These are phyloP conservation scores for Candida broadrunensis DNA, from an alignment of 805 yeast species.

Conservation along the genomic window DNA sequence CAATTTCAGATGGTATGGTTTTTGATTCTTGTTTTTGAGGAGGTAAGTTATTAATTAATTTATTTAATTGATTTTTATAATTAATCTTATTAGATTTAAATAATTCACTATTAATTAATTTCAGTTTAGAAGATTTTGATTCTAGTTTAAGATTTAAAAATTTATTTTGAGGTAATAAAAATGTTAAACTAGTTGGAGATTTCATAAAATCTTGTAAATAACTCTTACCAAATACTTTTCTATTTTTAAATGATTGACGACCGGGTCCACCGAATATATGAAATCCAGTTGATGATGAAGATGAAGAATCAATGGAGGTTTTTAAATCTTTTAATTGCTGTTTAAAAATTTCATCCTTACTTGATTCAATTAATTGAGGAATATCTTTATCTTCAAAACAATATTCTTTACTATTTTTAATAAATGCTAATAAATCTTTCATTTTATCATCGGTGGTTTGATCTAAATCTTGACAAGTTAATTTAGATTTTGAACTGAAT, in stretches of 20 bases:
- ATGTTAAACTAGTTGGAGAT: constrained; percentile 28
- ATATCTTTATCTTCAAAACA: constrained; percentile 26
- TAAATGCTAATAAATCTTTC: not conserved
- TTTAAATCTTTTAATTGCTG: constrained; percentile 2
- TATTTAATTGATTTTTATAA: too few relatives aligned
- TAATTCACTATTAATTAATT: too few relatives aligned
- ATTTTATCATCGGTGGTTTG: constrained; percentile 6
- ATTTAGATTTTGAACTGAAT: constrained; percentile 11
- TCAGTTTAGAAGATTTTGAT: not conserved
- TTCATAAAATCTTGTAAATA: constrained; percentile 42
- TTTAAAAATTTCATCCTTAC: not conserved
- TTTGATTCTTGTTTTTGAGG: not conserved
- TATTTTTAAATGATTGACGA: constrained; percentile 22
- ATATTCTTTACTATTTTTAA: constrained; percentile 5
- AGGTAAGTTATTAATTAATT: not conserved
- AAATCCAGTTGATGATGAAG: constrained; percentile 28
- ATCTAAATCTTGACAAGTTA: constrained; percentile 17
- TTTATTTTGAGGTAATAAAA: constrained; percentile 22
- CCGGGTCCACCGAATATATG: constrained; percentile 35
- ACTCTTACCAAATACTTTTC: constrained; percentile 33
- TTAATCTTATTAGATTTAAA: too few relatives aligned
- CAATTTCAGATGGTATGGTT: not conserved
- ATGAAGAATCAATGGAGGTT: constrained; percentile 3
- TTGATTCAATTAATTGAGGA: not conserved
- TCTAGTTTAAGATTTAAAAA: constrained; percentile 6